Evolutionary conservation across 257 asterid genomes (phyloP).

Genomic region (Ajuga chamaepitys): DNA sequence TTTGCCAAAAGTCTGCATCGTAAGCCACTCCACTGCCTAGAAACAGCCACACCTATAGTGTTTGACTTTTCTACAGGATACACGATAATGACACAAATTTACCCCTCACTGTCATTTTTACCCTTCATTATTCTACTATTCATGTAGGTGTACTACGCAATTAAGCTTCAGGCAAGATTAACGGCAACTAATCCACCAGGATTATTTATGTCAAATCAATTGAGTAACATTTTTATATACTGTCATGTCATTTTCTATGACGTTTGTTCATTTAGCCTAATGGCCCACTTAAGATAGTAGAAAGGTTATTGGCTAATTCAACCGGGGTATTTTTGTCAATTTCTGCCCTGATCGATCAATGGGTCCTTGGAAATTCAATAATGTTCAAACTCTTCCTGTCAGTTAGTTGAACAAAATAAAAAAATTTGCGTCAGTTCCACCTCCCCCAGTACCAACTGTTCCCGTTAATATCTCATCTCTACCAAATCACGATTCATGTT

Average conservation of each 20-base stretch:
- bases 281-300: no score
- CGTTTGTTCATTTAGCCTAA: background rate
- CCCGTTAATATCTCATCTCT: no score
- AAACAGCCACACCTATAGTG: conserved; percentile 3
- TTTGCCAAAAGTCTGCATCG: conserved; percentile 13
- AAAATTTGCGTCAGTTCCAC: no score
- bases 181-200: background rate
- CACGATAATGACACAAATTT: background rate
- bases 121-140: no score
- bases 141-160: background rate
- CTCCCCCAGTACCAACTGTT: no score
- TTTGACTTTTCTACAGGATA: conserved; percentile 18
- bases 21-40: background rate
- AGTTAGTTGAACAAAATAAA: no score
- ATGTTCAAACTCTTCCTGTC: background rate
- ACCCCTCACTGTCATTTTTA: no score
- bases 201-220: background rate
- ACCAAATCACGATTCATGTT: no score
- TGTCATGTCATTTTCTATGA: background rate
- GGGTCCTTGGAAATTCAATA: background rate
- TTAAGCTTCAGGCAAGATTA: background rate
- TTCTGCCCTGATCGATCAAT: background rate
- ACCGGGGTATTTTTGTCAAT: no score
- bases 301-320: background rate
- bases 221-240: no score